phyloP scores from a whole-genome alignment of 768 basidiomycete species.

The Pleurotus tuoliensis region DNA sequence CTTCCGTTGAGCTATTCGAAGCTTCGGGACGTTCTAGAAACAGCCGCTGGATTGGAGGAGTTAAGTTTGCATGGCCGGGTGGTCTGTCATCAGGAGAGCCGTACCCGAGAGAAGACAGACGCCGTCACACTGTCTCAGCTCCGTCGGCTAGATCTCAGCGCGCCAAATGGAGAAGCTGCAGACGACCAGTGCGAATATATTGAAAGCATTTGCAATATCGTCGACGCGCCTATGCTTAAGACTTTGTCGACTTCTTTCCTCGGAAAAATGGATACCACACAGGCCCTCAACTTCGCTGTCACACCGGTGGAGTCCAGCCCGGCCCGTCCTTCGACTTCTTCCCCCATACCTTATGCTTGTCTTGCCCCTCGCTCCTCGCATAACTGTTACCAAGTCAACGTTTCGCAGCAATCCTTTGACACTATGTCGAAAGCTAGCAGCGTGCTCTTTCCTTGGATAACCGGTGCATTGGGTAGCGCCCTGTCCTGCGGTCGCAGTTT shows the following conservation, averaged over 20 bases:
- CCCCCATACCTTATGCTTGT: not conserved
- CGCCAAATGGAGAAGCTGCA: constrained; percentile 1
- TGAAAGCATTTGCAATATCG: not conserved
- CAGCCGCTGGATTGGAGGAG: not conserved
- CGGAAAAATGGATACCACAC: not conserved
- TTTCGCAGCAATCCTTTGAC: not conserved
- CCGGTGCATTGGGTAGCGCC: not conserved
- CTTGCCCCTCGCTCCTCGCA: not conserved
- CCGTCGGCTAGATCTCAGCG: not conserved
- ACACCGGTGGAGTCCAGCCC: not conserved
- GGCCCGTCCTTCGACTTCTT: not conserved
- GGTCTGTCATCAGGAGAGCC: constrained; percentile 4
- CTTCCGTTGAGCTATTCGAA: constrained; percentile 7
- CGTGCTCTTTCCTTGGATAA: not conserved
- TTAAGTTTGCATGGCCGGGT: constrained; percentile 1
- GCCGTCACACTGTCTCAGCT: not conserved
- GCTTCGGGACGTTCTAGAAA: not conserved
- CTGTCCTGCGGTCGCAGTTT: not conserved
- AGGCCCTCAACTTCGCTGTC: not conserved
- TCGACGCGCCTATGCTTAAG: not conserved
- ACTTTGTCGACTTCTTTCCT: not conserved
- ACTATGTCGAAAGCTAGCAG: not conserved
- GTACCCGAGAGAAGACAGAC: not conserved
- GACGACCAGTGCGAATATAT: constrained; percentile 4
- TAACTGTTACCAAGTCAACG: not conserved